These are phyloP conservation scores for Solanum lycopersicoides DNA, from an alignment of 257 asterid genomes.

Conservation along the genomic window DNA sequence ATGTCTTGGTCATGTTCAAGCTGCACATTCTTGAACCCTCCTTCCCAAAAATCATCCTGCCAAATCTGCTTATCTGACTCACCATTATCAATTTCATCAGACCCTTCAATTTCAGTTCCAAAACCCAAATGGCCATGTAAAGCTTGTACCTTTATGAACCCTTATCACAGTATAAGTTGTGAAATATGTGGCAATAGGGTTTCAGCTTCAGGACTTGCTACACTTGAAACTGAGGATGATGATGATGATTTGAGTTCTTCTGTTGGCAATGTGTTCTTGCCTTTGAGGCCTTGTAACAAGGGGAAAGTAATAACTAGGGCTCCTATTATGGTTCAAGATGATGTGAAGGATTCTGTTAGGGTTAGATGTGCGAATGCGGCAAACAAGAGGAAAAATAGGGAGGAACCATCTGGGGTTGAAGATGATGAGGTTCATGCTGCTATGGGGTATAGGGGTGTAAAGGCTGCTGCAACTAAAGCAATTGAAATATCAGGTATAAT, in stretches of 20 bases:
- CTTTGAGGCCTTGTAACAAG: constrained; percentile 36
- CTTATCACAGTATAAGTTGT: constrained; percentile 34
- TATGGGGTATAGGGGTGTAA: constrained; percentile 13
- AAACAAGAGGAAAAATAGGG: constrained; percentile 57
- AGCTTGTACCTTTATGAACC: constrained; percentile 73
- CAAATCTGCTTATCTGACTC: constrained; percentile 45
- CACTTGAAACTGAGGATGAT: constrained; percentile 46
- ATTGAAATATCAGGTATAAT: constrained; percentile 31
- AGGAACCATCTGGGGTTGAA: constrained; percentile 5
- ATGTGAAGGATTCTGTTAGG: neutral
- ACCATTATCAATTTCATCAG: constrained; percentile 11
- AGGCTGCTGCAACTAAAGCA: constrained; percentile 22
- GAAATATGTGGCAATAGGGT: constrained; percentile 66
- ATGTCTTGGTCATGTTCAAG: constrained; percentile 75
- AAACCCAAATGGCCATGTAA: constrained; percentile 70
- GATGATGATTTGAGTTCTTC: constrained; percentile 26
- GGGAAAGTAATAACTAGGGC: neutral
- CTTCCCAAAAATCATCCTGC: constrained; percentile 47
- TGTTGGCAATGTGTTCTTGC: constrained; percentile 69
- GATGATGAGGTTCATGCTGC: constrained; percentile 13
- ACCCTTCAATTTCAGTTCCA: neutral
- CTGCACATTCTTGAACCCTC: constrained; percentile 84
- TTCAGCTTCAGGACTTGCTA: constrained; percentile 44
- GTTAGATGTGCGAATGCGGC: constrained; percentile 12
- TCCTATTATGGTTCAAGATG: neutral